These are phyloP conservation scores for Colletotrichum sp. DNA, from an alignment of 2,329 filamentous ascomycete species.

Conservation along the genomic window DNA sequence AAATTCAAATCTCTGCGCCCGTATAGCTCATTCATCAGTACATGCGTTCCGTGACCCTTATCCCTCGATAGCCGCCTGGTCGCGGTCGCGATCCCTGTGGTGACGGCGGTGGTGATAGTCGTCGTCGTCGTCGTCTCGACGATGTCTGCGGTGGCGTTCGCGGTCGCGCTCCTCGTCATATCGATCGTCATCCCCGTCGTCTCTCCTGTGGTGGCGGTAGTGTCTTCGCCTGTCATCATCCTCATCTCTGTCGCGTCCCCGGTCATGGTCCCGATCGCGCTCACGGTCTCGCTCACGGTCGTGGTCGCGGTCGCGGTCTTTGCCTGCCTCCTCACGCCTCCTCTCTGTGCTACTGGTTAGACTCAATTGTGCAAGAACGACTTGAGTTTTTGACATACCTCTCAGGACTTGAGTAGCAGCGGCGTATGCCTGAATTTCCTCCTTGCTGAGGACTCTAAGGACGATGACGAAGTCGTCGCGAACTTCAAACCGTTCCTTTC, in stretches of 20 bases:
- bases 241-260: conserved; percentile 29
- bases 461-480: conserved; percentile 95
- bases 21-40: not conserved
- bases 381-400: conserved; percentile 58
- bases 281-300: conserved; percentile 39
- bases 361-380: not conserved
- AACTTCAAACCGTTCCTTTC: conserved; percentile 91
- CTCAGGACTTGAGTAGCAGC: conserved; percentile 81
- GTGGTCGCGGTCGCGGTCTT: conserved; percentile 28
- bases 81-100: conserved; percentile 34
- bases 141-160: conserved; percentile 33
- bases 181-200: conserved; percentile 42
- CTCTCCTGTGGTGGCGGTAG: conserved; percentile 30
- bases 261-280: conserved; percentile 23
- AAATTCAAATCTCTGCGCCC: not conserved
- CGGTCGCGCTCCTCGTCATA: conserved; percentile 33
- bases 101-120: conserved; percentile 37
- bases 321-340: conserved; percentile 35
- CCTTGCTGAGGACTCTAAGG: conserved; percentile 81
- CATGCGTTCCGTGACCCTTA: not conserved
- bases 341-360: conserved; percentile 29
- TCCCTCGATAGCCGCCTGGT: conserved; percentile 21
- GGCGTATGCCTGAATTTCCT: conserved; percentile 89
- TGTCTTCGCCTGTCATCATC: conserved; percentile 25
- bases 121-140: conserved; percentile 30